Evolutionary conservation across 345 rosid species (phyloP).

Genomic region (Citrus cavaleriei): DNA sequence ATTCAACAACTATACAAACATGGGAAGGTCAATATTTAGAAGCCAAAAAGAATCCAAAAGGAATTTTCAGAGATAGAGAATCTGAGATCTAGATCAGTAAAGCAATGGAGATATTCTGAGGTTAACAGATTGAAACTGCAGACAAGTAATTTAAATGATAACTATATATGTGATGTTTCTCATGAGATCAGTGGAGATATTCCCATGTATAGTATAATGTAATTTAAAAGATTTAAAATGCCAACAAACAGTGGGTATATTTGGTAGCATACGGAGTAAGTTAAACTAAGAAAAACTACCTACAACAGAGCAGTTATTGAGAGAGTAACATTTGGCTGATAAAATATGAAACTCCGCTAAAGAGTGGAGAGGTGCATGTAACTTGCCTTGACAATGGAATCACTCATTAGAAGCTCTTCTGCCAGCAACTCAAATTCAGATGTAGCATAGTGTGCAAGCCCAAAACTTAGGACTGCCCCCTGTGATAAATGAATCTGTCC

Average conservation of each 20-base stretch:
- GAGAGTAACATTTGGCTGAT: neutral
- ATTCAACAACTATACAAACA: no score
- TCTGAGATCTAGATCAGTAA: neutral
- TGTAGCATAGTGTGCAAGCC: constrained; percentile 53
- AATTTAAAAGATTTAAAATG: no score
- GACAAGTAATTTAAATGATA: neutral
- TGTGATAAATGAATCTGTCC: constrained; percentile 53
- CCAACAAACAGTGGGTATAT: neutral
- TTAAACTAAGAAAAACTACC: neutral
- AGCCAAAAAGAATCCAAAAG: neutral
- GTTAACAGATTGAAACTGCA: neutral
- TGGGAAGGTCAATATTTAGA: neutral
- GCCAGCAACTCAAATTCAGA: constrained; percentile 75
- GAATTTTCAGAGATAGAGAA: neutral
- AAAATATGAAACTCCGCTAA: neutral
- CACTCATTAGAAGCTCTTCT: constrained; percentile 73
- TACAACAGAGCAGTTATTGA: neutral
- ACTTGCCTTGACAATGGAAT: constrained; percentile 63
- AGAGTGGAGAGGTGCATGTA: neutral
- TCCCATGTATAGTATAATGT: no score
- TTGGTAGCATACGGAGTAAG: neutral
- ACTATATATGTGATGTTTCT: no score
- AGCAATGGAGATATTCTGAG: neutral
- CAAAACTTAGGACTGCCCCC: constrained; percentile 59
- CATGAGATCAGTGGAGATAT: no score